Base-by-base conservation (phyloP, 495 filamentous ascomycete species). In the Hypoxylon cercidicola region DNA sequence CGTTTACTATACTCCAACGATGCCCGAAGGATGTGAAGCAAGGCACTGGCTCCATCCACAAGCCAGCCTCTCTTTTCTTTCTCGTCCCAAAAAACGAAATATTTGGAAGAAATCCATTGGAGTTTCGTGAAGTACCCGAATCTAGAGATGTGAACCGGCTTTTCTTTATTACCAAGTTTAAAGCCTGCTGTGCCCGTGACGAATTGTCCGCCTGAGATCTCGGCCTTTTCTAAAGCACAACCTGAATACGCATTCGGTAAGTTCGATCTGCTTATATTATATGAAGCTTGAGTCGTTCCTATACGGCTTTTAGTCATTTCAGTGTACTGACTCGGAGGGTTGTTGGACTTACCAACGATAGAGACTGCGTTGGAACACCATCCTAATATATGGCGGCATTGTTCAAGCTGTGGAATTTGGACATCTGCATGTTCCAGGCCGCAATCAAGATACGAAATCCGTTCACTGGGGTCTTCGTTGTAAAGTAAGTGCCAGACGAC, bases 11-110 rank as follows among this genome's bases (percentile, higher is more conserved):
- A 65, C 13, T 62, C 37, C 5, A 80, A 39, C 2, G 75, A 77
- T 12, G 75, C 69, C 9, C 75, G 72, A 15, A 78, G 50, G 20
- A 79, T 64, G 55, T 81, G 77, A n/a, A 79, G 70, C 3, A 81
- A 47, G 4, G 76, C 75, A 48, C 74, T 76, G 18, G 70, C 53
- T 32, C 77, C 78, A 45, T 81, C 72, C 1, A 79, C 64, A 2
- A 79, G 55, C 78, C 78, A 81, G 1, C 71, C 78, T 37, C 72
- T 66, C 20, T 73, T 70, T 9, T 74, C 70, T 21, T 50, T 66
- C 23, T 62, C 66, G 64, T 79, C 78, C 66, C 70, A 81, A 1
- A 81, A 60, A 9, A 75, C 51, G 3, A 78, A 65, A 34, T 55
- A 64, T 61, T 57, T 72, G 47, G 55, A 70, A 1, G 43, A 47